phyloP scores from a whole-genome alignment of 78 protist species.

The Isochrysis galbana region DNA sequence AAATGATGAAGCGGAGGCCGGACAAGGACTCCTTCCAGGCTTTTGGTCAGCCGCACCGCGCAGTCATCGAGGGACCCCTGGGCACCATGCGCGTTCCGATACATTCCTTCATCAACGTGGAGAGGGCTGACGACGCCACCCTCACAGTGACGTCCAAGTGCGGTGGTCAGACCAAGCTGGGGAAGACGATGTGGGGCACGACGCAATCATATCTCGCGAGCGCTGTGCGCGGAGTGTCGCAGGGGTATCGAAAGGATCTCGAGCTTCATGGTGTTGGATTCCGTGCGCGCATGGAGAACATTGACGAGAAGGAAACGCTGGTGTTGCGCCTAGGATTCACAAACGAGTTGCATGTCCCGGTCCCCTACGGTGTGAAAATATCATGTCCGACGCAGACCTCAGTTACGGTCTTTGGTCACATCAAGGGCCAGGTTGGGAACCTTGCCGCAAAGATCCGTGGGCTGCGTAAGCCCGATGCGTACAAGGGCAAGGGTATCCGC shows the following conservation, averaged over 20 bases:
- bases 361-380: not conserved
- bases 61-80: not conserved
- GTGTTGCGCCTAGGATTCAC: not conserved
- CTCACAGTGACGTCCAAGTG: not conserved
- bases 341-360: not conserved
- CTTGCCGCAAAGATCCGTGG: not conserved
- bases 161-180: not conserved
- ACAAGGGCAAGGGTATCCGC: conserved; percentile 27
- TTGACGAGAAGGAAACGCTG: not conserved
- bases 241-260: not conserved
- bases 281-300: not conserved
- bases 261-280: conserved; percentile 9
- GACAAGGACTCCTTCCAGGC: not conserved
- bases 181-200: conserved; percentile 26
- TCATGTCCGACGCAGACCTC: not conserved
- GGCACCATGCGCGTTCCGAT: not conserved
- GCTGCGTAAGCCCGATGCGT: not conserved
- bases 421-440: not conserved
- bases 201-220: not conserved
- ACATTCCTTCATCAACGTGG: not conserved
- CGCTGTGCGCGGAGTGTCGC: not conserved
- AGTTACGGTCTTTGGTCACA: not conserved
- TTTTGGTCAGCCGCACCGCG: not conserved
- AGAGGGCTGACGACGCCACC: not conserved
- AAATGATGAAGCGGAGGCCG: not conserved